Evolutionary conservation across 192 early-diverging fungal genomes (phyloP), one percentile per base, ranked within the genome.

Genomic region (Coemansia sp.): DNA sequence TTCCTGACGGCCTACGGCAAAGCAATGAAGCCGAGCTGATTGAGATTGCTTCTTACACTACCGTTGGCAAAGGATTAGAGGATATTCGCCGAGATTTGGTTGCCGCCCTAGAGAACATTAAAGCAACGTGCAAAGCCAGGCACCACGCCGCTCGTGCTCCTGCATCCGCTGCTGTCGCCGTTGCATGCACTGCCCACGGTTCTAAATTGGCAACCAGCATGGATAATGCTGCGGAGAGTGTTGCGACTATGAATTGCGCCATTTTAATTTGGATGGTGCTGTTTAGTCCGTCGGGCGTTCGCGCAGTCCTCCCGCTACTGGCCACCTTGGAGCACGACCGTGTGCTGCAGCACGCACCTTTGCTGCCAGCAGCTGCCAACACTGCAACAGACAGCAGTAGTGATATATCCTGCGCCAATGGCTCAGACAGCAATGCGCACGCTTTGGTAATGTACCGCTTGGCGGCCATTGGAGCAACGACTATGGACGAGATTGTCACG

Each of bases 201-300:
- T n/a, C n/a, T n/a, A n/a, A n/a, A n/a, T n/a, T n/a, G n/a, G n/a
- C n/a, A n/a, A n/a, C n/a, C n/a, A n/a, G n/a, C n/a, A n/a, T n/a
- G n/a, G n/a, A n/a, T n/a, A n/a, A n/a, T n/a, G n/a, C n/a, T n/a
- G n/a, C n/a, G n/a, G n/a, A n/a, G n/a, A n/a, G n/a, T n/a, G n/a
- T n/a, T n/a, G n/a, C 22, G 9, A 21, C 36, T 27, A 15, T 8
- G 11, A 10, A 36, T 25, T 2, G 29, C 11, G 43, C 26, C 7
- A 18, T 37, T 41, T 19, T 41, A 17, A 27, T 68, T 17, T 76
- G 72, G 65, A 45, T 76, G 51, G 72, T 65, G 53, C 17, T 68
- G 31, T 76, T 76, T 38, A 76, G 72, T 35, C 72, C 72, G 2
- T 76, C 72, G 13, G 72, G 72, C 0, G 72, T 67, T 11, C 65